Base-by-base conservation (phyloP, 106 monocot species). In the Amphibolis antarctica region DNA sequence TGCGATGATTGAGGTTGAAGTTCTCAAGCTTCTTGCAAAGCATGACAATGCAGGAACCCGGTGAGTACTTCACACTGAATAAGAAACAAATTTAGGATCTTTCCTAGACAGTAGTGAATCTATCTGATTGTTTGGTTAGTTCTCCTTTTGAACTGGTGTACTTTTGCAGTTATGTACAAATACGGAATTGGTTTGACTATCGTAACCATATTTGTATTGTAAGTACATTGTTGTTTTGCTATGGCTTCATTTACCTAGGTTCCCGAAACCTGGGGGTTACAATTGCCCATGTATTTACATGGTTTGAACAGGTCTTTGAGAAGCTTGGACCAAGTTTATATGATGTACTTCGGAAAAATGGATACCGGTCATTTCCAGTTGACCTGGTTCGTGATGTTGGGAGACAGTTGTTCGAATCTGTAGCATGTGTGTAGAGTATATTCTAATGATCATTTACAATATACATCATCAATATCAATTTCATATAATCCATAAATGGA, bases 141-240 rank as follows among this genome's bases (percentile, higher is more conserved):
- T 62, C 50, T 44, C 36, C 59, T 60, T 43, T 62, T 73, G 57
- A 73, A 72, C 56, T 13, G 65, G 69, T 76, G 44, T 54, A 63
- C 69, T 96, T 81, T 96, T 96, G 96, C 96, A 96, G 96, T 85
- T 96, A 83, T 96, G 96, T 96, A 59, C 89, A 96, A 90, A 84
- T 90, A 80, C 69, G 96, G 96, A 86, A 96, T 89, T 96, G 96
- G 96, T 96, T 96, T 86, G 96, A 96, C 84, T 96, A 96, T 90
- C 89, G 96, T 90, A 96, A 90, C 84, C 96, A 94, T 94, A 82
- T 94, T 67, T 89, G 94, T 90, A 96, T 96, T 82, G 94, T 96
- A 96, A 96, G 94, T 96, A 86, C 72, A 74, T 64, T 21, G 69
- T 66, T 80, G 50, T 64, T 79, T 83, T 86, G 53, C 65, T 55